Percentiles rank a stretch among this genome's conserved stretches.
These are phyloP conservation scores for Flaveria linearis DNA, from an alignment of 129 eudicot species.

Conservation along the genomic window DNA sequence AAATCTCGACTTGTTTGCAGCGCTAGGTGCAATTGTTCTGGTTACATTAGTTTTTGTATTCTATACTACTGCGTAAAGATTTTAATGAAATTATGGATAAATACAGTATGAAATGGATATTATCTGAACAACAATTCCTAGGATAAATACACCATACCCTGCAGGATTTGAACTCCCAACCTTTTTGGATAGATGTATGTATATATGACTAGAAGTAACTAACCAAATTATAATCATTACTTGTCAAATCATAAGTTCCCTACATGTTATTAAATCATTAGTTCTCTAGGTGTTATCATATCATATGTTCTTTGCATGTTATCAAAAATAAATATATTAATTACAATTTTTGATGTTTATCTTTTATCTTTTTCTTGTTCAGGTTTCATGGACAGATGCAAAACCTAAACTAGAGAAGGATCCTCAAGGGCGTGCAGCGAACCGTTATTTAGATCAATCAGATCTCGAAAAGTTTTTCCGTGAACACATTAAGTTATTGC, in stretches of 20 bases:
- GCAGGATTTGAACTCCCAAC: too few relatives aligned
- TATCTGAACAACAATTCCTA: too few relatives aligned
- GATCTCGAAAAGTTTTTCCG: slow-evolving; percentile 96
- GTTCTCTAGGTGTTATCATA: neutral
- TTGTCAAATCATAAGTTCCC: slow-evolving; percentile 4
- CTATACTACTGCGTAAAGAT: neutral
- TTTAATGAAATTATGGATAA: neutral
- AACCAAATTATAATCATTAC: neutral
- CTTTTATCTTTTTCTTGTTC: slow-evolving; percentile 4
- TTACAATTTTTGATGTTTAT: neutral
- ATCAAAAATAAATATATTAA: neutral
- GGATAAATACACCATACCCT: too few relatives aligned
- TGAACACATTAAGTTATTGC: slow-evolving; percentile 76
- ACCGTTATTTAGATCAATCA: slow-evolving; percentile 75
- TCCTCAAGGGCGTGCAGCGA: slow-evolving; percentile 95
- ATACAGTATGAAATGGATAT: neutral
- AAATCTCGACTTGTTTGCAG: neutral
- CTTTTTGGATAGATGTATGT: too few relatives aligned
- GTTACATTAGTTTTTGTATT: neutral
- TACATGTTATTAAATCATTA: neutral
- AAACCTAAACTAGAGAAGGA: slow-evolving; percentile 89
- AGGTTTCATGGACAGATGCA: slow-evolving; percentile 96
- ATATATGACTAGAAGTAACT: neutral
- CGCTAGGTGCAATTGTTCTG: neutral
- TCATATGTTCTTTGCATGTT: neutral